phyloP scores from a whole-genome alignment of 306 rosid genomes.

The Betula pendula region DNA sequence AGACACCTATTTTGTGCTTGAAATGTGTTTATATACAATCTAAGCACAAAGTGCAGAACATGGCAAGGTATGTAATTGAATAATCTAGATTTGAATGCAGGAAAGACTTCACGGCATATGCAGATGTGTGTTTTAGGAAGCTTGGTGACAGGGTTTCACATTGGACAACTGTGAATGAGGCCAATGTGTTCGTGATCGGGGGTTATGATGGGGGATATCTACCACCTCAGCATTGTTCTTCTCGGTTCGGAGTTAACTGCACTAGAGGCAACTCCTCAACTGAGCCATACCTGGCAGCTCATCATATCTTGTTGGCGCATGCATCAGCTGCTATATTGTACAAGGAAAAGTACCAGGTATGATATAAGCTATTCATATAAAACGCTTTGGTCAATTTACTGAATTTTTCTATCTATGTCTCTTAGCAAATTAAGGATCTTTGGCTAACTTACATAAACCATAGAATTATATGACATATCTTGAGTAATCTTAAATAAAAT shows the following conservation, averaged over 20 bases:
- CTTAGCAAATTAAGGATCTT: too few species aligned
- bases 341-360: slow-evolving; percentile 43
- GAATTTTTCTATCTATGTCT: too few species aligned
- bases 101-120: slow-evolving; percentile 44
- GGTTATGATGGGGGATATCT: slow-evolving; percentile 27
- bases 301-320: slow-evolving; percentile 45
- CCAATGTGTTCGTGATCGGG: slow-evolving; percentile 1
- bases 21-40: not conserved
- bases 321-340: slow-evolving; percentile 41
- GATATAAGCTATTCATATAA: not conserved
- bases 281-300: slow-evolving; percentile 51
- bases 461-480: too few species aligned
- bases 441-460: too few species aligned
- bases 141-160: slow-evolving; percentile 55
- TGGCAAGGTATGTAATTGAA: not conserved
- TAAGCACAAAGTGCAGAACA: not conserved
- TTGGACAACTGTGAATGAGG: slow-evolving; percentile 56
- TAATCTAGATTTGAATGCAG: slow-evolving; percentile 23
- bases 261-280: slow-evolving; percentile 50
- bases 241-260: slow-evolving; percentile 17
- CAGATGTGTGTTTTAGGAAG: slow-evolving; percentile 47
- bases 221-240: slow-evolving; percentile 46
- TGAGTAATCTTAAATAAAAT: too few species aligned
- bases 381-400: not conserved
- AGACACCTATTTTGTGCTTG: not conserved